Base-by-base conservation (phyloP, 2,329 filamentous ascomycete species). In the Diatrype stigma region DNA sequence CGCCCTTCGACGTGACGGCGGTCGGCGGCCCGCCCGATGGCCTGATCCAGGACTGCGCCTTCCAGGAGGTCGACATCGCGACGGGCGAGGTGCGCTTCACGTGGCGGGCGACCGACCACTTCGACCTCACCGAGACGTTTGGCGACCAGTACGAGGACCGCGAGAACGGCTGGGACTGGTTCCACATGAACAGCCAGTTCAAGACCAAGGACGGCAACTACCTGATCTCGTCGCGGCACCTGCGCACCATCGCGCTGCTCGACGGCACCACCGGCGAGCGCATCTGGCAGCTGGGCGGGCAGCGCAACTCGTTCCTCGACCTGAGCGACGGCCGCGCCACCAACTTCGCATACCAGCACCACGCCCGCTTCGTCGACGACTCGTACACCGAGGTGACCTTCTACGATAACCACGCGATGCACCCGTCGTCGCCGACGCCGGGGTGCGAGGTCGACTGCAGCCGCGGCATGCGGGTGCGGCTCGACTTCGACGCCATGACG, bases 391-490 rank as follows among this genome's bases (percentile, higher is more conserved):
- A 61, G 45, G 56, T 72, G 47, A 68, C 67, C 34, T 57, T 73
- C 38, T 73, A 72, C 51, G 69, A 72, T 56, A 72, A 73, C 57
- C 68, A 71, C 44, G 62, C 56, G 42, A 64, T 69, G 55, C 52
- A 61, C 35, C 26, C 48, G 4, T 53, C 44, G 12, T 56, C 55
- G 34, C 49, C 51, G 3, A 68, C 64, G 2, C 59, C 59, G 0
- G 58, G 52, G 21, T 70, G 68, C 50, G 52, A 59, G 2, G 45
- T 50, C 7, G 53, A 63, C 22, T 70, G 69, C 57, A 56, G 67
- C 28, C 74, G 74, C 26, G 79, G 72, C n/a, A 67, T 75, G 63
- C 70, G 74, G 56, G 65, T 78, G 52, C 63, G 59, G 8, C 67
- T 78, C 49, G 72, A 78, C 63, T 73, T 73, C 49, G 61, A 63